Evolutionary conservation across 2,329 filamentous ascomycete species (phyloP).

Genomic region (Claviceps digitariae): DNA sequence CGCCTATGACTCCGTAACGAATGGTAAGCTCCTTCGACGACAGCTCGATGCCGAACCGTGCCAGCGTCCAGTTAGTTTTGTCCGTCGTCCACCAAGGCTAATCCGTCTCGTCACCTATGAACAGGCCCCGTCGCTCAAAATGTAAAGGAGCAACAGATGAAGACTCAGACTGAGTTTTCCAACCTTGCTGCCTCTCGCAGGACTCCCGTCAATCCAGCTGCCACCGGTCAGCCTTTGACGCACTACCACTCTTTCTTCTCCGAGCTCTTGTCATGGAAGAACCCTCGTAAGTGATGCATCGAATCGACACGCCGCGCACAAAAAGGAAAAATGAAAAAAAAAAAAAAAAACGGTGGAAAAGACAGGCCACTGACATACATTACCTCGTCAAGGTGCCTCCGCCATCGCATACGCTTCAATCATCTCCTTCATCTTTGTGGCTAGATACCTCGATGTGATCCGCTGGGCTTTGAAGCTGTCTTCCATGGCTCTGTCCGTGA

Average conservation of each 20-base stretch:
- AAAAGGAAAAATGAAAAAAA: neutral
- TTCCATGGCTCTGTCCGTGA: slow-evolving; percentile 47
- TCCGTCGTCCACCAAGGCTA: slow-evolving; percentile 1
- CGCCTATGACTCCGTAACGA: slow-evolving; percentile 33
- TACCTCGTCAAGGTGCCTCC: slow-evolving; percentile 38
- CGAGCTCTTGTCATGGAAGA: slow-evolving; percentile 55
- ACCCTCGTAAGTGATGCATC: slow-evolving; percentile 38
- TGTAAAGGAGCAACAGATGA: slow-evolving; percentile 40
- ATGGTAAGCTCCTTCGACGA: slow-evolving; percentile 16
- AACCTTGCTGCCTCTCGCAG: slow-evolving; percentile 44
- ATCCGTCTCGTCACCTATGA: neutral
- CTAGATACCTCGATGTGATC: slow-evolving; percentile 52
- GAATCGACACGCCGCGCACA: neutral
- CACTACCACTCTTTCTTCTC: slow-evolving; percentile 61
- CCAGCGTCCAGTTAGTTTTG: slow-evolving; percentile 9
- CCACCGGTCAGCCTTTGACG: slow-evolving; percentile 49
- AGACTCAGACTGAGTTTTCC: slow-evolving; percentile 41
- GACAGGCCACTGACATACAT: neutral
- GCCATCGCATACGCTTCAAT: slow-evolving; percentile 48
- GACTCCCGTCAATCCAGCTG: slow-evolving; percentile 38
- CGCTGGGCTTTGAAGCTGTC: slow-evolving; percentile 53
- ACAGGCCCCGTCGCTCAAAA: slow-evolving; percentile 46
- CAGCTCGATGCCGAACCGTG: neutral
- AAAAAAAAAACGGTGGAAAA: no score
- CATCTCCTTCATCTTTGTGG: slow-evolving; percentile 46